These are phyloP conservation scores for Kondoa subrosea DNA, from an alignment of 768 basidiomycete species.

Conservation along the genomic window DNA sequence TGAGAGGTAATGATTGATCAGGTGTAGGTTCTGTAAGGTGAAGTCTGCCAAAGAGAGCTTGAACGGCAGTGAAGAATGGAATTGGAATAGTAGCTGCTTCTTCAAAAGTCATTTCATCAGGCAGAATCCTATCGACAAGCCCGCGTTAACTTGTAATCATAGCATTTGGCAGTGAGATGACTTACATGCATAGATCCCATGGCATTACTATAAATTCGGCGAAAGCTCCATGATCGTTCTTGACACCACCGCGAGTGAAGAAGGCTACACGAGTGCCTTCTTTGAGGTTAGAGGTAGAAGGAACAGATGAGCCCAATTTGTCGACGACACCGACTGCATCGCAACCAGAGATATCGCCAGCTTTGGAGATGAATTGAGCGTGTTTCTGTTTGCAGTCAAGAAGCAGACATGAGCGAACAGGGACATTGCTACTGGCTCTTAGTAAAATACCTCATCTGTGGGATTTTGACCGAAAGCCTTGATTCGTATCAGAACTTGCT, in stretches of 20 bases:
- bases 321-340: constrained; percentile 10
- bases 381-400: not conserved
- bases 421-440: not conserved
- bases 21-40: constrained; percentile 3
- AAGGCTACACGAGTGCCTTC: not conserved
- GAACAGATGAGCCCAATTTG: constrained; percentile 6
- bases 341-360: constrained; percentile 11
- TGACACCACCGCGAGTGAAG: constrained; percentile 13
- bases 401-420: not conserved
- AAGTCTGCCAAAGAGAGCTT: constrained; percentile 11
- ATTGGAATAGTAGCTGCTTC: constrained; percentile 13
- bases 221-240: constrained; percentile 10
- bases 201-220: constrained; percentile 8
- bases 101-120: constrained; percentile 7
- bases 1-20: not conserved
- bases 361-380: constrained; percentile 4
- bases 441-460: not conserved
- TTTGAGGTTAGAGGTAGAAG: not conserved
- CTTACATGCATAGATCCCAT: constrained; percentile 2
- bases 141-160: not conserved
- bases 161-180: not conserved
- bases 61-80: constrained; percentile 13
- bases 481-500: constrained; percentile 9
- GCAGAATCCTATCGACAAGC: not conserved
- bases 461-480: constrained; percentile 12